phyloP scores from a whole-genome alignment of 1,284 basidiomycete species.

The Cutaneotrichosporon sp. region DNA sequence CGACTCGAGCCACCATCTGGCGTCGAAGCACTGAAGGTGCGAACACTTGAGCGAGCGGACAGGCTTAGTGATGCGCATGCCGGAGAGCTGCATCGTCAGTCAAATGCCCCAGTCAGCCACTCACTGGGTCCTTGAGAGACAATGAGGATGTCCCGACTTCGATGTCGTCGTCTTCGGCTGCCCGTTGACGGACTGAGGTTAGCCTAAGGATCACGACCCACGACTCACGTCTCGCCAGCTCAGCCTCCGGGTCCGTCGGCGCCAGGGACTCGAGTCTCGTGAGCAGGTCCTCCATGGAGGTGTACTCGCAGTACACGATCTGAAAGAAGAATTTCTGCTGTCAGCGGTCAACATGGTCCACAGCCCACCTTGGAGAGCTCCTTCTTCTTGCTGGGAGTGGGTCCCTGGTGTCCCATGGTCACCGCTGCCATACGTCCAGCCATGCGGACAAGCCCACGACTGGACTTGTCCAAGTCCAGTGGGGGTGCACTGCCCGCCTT shows the following conservation, averaged over 20 bases:
- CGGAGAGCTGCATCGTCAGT: conserved; percentile 67
- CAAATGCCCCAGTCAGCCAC: conserved; percentile 43
- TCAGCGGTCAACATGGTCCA: neutral
- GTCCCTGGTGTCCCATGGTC: conserved; percentile 86
- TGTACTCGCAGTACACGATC: conserved; percentile 77
- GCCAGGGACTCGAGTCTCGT: conserved; percentile 36
- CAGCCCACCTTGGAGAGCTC: conserved; percentile 43
- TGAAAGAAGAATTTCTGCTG: conserved; percentile 79
- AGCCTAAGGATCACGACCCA: neutral
- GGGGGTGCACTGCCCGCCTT: conserved; percentile 95
- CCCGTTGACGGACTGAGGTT: conserved; percentile 63
- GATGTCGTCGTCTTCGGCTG: conserved; percentile 79
- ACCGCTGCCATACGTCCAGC: conserved; percentile 64
- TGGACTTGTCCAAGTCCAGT: conserved; percentile 70
- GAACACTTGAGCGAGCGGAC: conserved; percentile 82
- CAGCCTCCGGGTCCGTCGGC: conserved; percentile 31
- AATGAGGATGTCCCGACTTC: conserved; percentile 81
- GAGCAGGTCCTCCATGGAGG: conserved; percentile 66
- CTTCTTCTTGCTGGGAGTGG: conserved; percentile 49
- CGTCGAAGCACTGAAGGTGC: conserved; percentile 96
- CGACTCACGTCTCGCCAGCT: conserved; percentile 21
- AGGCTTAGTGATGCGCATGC: conserved; percentile 80
- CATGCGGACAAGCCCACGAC: conserved; percentile 56
- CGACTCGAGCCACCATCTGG: conserved; percentile 87
- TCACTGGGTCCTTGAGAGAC: conserved; percentile 86